These are phyloP conservation scores for Ligustrum vulgare DNA, from an alignment of 257 asterid species.

Conservation along the genomic window DNA sequence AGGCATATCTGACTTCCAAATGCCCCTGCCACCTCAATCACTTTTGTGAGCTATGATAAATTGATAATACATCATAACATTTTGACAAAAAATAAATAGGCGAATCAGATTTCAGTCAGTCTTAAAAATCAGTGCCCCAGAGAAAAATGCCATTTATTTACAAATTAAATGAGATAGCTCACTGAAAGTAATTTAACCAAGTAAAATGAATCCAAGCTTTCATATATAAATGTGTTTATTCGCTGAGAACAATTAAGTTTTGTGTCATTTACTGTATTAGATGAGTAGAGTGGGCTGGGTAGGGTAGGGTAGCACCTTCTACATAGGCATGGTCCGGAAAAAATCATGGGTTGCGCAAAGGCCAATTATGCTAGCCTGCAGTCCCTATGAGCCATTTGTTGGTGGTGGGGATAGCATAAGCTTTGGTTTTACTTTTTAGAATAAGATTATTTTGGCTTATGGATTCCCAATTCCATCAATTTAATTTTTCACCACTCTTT, in stretches of 20 bases:
- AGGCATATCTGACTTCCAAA: neutral
- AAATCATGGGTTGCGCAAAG: neutral
- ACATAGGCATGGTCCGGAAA: neutral
- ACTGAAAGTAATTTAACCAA: neutral
- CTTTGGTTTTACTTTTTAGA: too few relatives aligned
- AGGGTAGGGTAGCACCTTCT: neutral
- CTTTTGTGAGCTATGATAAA: neutral
- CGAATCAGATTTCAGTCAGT: neutral
- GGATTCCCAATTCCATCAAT: too few relatives aligned
- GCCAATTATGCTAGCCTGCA: too few relatives aligned
- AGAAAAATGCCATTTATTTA: neutral
- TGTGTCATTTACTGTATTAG: neutral
- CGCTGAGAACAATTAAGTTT: neutral
- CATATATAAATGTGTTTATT: neutral
- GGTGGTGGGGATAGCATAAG: too few relatives aligned
- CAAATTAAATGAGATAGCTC: slow-evolving; percentile 12
- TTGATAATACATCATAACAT: neutral
- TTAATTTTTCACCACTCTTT: too few relatives aligned
- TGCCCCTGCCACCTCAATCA: neutral
- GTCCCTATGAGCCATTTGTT: too few relatives aligned
- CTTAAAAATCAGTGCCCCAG: neutral
- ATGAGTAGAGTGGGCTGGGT: neutral
- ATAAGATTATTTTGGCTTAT: too few relatives aligned
- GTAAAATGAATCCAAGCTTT: neutral
- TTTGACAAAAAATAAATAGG: neutral